Base-by-base conservation (phyloP, 306 rosid species). In the Arachis hypogaea region DNA sequence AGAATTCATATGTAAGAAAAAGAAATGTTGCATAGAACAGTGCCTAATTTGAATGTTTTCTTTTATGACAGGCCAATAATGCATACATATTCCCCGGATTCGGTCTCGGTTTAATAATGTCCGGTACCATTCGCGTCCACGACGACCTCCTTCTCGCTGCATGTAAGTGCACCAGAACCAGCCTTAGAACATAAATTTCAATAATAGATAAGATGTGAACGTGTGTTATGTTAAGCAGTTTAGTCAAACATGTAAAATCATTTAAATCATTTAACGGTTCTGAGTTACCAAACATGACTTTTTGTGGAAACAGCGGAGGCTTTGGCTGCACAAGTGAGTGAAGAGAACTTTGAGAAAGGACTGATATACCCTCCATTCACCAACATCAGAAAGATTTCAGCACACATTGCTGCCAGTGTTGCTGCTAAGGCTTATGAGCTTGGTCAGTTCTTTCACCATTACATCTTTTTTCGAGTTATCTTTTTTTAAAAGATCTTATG, bases 131-230 rank as follows among this genome's bases (percentile, higher is more conserved):
- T 77, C 95, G 98, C 3, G 96, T 94, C 59, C 98, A 92, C 0
- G 93, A 94, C 0, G 98, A 94, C 80, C 86, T 94, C 86, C 98
- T 94, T 86, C 88, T 95, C 54, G 97, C 99, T 61, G 99, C 99
- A 44, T 90, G 99, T 95, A 87, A 95, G 97, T 84, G 41, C 59
- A 4, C 67, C 10, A 61, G 40, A 56, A 33, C 38, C 38, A 33
- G 38, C 38, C 66, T 46, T 64, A 1, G 7, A 61, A 62, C 33
- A 36, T 29, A 54, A 14, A 29, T 54, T 64, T 63, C 12, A 7
- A 46, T 59, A 22, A 22, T 22, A 22, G 40, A 11, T 14, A 52
- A 51, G 38, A 29, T 49, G 28, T 22, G 28, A 22, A 22, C 1
- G 28, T 22, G 28, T 22, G 28, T 22, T 22, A 22, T 22, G 28